Conservation (phyloP, 78 protist species). For the Speleostelium caveatum region DNA sequence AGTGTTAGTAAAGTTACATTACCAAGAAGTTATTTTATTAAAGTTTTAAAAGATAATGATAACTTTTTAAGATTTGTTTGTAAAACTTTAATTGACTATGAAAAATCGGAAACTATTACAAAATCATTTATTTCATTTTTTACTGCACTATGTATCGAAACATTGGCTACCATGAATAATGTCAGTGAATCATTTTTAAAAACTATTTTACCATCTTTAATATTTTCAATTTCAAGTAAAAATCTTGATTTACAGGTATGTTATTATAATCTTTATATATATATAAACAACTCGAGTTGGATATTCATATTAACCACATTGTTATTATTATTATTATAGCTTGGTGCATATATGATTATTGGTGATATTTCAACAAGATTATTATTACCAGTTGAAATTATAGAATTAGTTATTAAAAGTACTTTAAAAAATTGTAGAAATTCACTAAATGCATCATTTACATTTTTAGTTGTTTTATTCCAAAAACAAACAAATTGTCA, state of each 20-base stretch:
- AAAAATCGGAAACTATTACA: not conserved
- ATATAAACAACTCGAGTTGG: not conserved
- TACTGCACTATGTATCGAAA: conserved; percentile 43
- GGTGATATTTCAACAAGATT: conserved; percentile 37
- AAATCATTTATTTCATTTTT: conserved; percentile 48
- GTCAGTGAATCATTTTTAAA: not conserved
- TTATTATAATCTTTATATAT: not conserved
- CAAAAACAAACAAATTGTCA: conserved; percentile 56
- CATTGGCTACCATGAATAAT: not conserved
- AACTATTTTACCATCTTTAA: conserved; percentile 38
- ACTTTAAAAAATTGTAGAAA: conserved; percentile 27
- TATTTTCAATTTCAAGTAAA: conserved; percentile 30
- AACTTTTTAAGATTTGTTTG: conserved; percentile 39
- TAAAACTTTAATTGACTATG: conserved; percentile 11
- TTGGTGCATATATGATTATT: conserved; percentile 51
- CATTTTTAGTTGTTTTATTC: conserved; percentile 60
- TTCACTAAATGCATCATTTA: conserved; percentile 22
- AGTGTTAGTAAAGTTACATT: conserved; percentile 17
- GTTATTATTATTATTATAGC: conserved; percentile 1
- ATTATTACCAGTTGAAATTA: conserved; percentile 14
- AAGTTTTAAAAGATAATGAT: not conserved
- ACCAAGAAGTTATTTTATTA: conserved; percentile 47
- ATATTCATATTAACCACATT: not conserved
- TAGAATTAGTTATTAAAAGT: conserved; percentile 29
- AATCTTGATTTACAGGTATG: conserved; percentile 63